Percentiles rank a stretch among this genome's conserved stretches.
Conservation (phyloP, 139 green algal species). For the Coccomyxa sp. region DNA sequence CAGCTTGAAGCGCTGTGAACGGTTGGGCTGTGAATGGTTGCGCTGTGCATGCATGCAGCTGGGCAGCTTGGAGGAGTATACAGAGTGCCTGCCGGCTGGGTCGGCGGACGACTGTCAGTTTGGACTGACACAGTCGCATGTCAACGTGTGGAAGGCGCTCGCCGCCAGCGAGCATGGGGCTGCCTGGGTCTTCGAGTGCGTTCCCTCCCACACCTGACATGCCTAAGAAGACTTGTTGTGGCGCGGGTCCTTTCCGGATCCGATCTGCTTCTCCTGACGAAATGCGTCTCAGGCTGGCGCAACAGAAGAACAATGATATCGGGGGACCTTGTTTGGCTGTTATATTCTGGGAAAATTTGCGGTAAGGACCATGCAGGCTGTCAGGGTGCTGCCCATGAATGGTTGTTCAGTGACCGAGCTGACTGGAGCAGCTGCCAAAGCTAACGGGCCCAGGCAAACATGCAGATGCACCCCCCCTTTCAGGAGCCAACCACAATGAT, state of each 20-base stretch:
- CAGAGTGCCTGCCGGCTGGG: neutral
- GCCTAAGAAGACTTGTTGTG: no score
- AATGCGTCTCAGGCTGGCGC: neutral
- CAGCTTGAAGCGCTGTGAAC: neutral
- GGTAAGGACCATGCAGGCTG: no score
- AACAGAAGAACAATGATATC: neutral
- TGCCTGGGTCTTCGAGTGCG: neutral
- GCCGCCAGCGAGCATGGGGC: neutral
- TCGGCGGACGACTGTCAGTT: neutral
- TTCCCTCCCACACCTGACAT: neutral
- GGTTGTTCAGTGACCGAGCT: no score
- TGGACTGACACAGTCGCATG: neutral
- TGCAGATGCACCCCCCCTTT: no score
- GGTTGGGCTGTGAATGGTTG: neutral
- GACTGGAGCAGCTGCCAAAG: no score
- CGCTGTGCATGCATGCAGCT: neutral
- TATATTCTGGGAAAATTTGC: no score
- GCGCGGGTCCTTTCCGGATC: no score
- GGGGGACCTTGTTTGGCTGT: no score
- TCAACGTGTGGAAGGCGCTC: neutral
- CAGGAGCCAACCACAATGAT: no score
- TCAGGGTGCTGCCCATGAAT: no score
- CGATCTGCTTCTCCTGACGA: neutral
- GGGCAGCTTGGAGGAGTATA: neutral
- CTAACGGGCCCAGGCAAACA: no score